phyloP scores from a whole-genome alignment of 2,329 filamentous ascomycete species.

The Hymenoscyphus repandus region DNA sequence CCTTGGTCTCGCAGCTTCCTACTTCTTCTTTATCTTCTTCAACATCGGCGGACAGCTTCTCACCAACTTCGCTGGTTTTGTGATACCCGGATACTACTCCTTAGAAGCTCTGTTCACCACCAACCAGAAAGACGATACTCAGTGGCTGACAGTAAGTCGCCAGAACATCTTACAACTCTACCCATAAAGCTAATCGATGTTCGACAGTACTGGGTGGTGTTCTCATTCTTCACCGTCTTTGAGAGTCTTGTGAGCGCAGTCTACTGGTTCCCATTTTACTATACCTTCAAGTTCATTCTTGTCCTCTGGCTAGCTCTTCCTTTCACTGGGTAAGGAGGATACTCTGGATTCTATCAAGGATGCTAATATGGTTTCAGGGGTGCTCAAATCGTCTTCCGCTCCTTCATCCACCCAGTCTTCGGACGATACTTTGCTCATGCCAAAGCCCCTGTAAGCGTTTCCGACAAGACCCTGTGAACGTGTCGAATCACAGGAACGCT shows the following conservation, averaged over 20 bases:
- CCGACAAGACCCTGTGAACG: conserved; percentile 60
- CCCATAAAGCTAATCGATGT: conserved; percentile 7
- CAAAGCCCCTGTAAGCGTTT: conserved; percentile 64
- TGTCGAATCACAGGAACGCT: conserved; percentile 3
- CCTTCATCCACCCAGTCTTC: conserved; percentile 86
- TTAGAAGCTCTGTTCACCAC: conserved; percentile 69
- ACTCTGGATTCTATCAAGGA: background rate
- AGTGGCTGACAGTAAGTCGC: conserved; percentile 65
- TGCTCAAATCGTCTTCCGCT: conserved; percentile 94
- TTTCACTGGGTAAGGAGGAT: conserved; percentile 74
- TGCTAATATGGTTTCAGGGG: conserved; percentile 52
- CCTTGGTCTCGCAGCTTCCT: conserved; percentile 69
- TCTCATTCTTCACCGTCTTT: conserved; percentile 74
- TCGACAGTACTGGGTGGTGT: conserved; percentile 78
- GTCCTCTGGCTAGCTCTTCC: conserved; percentile 97
- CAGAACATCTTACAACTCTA: background rate
- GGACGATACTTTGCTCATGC: conserved; percentile 76
- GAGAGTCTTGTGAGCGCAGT: conserved; percentile 81
- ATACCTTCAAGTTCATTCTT: conserved; percentile 98
- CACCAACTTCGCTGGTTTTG: conserved; percentile 80
- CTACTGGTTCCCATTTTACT: conserved; percentile 99
- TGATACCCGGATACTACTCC: conserved; percentile 81
- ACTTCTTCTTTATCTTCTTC: conserved; percentile 90
- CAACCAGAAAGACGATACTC: conserved; percentile 72
- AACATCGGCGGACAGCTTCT: conserved; percentile 86